Evolutionary conservation across 352 stramenopile genomes (phyloP).

Genomic region (Globisporangium polare): DNA sequence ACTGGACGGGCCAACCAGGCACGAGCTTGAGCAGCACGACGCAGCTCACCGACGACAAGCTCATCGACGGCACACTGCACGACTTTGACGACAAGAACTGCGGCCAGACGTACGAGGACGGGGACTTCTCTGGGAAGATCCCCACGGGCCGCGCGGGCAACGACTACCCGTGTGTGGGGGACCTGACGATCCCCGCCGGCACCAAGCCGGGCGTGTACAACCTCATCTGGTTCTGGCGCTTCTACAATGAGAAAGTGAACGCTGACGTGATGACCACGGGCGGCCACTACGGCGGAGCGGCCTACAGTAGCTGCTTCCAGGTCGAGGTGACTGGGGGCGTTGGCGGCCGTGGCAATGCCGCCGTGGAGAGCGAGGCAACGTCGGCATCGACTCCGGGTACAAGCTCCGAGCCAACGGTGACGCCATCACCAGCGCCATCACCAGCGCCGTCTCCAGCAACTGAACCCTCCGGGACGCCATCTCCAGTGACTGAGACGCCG

Average conservation of each 20-base stretch:
- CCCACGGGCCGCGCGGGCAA: constrained; percentile 43
- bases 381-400: background rate
- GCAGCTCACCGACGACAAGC: constrained; percentile 45
- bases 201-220: constrained; percentile 45
- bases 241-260: constrained; percentile 45
- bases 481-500: background rate
- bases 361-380: background rate
- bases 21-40: constrained; percentile 41
- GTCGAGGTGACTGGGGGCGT: constrained; percentile 36
- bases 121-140: constrained; percentile 33
- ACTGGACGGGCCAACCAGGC: constrained; percentile 43
- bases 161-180: constrained; percentile 51
- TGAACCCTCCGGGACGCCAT: background rate
- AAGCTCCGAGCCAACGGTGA: background rate
- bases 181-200: constrained; percentile 17
- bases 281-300: constrained; percentile 41
- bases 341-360: background rate
- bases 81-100: constrained; percentile 72
- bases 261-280: background rate
- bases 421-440: background rate
- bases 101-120: constrained; percentile 39
- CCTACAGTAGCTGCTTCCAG: constrained; percentile 66
- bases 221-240: constrained; percentile 74
- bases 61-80: constrained; percentile 59
- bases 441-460: background rate